Percentiles rank a stretch among this genome's conserved stretches.
These are phyloP conservation scores for Coemansia sp. DNA, from an alignment of 192 early-diverging fungal species.

Conservation along the genomic window DNA sequence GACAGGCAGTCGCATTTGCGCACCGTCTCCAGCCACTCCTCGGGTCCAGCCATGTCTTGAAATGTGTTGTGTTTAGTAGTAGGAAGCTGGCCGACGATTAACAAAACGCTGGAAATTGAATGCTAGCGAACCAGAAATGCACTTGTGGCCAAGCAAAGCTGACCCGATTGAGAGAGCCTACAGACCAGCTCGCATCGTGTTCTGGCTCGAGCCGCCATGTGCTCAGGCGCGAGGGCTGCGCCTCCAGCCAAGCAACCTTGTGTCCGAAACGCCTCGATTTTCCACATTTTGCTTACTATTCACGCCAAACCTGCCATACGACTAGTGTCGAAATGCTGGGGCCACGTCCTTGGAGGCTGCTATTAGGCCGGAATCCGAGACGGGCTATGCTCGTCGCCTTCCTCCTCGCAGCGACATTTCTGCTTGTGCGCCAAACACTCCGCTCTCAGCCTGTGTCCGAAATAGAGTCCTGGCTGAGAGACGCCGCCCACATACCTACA, in stretches of 20 bases:
- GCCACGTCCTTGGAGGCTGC: neutral
- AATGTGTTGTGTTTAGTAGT: neutral
- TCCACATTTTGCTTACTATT: no score
- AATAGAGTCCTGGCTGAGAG: slow-evolving; percentile 14
- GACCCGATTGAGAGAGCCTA: no score
- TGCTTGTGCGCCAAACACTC: neutral
- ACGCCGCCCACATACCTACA: slow-evolving; percentile 14
- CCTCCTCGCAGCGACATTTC: neutral
- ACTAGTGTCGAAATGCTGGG: neutral
- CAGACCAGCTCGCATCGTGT: no score
- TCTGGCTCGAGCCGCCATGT: no score
- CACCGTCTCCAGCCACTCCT: slow-evolving; percentile 94
- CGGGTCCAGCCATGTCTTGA: slow-evolving; percentile 67
- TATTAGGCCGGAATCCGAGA: neutral
- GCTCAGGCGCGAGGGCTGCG: no score
- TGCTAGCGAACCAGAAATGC: no score
- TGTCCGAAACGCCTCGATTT: no score
- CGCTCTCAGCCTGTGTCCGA: neutral
- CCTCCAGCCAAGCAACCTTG: no score
- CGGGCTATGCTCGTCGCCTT: neutral
- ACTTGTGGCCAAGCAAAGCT: no score
- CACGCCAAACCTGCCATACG: no score
- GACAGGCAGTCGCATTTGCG: slow-evolving; percentile 93
- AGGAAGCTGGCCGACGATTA: neutral
- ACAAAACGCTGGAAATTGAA: neutral